phyloP scores from a whole-genome alignment of 768 basidiomycete species.

The Lactarius deliciosus region DNA sequence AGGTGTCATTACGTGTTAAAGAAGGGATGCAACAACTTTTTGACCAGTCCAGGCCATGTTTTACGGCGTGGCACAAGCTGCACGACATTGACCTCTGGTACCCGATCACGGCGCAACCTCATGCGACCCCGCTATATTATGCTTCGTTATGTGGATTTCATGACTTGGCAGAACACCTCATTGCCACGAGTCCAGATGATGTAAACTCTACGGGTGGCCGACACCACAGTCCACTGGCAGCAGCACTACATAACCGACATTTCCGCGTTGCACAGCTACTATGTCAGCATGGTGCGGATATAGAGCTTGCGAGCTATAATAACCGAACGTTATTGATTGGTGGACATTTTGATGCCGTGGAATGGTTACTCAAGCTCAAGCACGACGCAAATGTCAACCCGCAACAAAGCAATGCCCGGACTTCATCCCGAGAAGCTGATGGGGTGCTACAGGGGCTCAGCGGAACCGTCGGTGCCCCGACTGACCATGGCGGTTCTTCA shows the following conservation, averaged over 20 bases:
- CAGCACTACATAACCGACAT: neutral
- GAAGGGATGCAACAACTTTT: neutral
- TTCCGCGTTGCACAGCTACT: neutral
- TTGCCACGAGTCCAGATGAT: neutral
- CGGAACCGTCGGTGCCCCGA: neutral
- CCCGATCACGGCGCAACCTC: neutral
- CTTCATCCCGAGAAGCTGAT: neutral
- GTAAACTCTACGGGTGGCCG: neutral
- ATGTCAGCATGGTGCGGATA: neutral
- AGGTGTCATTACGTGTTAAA: neutral
- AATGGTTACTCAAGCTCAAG: neutral
- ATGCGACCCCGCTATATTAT: neutral
- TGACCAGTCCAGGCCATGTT: neutral
- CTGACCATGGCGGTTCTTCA: neutral
- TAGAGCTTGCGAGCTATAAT: neutral
- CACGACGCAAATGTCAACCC: neutral
- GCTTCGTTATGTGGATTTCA: neutral
- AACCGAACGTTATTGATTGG: neutral
- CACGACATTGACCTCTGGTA: neutral
- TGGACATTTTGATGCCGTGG: neutral
- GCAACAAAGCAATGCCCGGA: neutral
- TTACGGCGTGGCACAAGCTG: neutral
- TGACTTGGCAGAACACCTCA: neutral
- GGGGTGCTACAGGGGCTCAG: neutral
- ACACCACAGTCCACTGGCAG: neutral